phyloP scores from a whole-genome alignment of 2,329 filamentous ascomycete species.

The Fusarium acutatum region DNA sequence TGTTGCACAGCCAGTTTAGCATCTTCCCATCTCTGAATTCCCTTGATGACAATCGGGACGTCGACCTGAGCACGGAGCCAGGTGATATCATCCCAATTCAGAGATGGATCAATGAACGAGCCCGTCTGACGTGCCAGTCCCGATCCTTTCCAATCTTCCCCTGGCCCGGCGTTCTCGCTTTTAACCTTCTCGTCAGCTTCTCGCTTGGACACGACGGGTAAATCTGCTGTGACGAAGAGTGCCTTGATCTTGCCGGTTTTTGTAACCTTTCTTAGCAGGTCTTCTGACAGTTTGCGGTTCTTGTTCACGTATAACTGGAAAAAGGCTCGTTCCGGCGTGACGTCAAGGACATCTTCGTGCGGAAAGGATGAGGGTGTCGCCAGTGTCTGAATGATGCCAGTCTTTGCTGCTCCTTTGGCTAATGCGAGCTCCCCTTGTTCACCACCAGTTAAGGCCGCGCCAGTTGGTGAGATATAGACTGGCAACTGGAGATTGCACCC shows the following conservation, averaged over 20 bases:
- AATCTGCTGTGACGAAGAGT: slow-evolving; percentile 67
- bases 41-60: slow-evolving; percentile 72
- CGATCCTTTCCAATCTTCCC: slow-evolving; percentile 63
- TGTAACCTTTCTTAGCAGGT: slow-evolving; percentile 57
- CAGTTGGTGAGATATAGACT: slow-evolving; percentile 36
- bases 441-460: slow-evolving; percentile 16
- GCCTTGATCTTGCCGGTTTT: slow-evolving; percentile 56
- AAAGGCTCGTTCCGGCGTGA: slow-evolving; percentile 46
- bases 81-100: slow-evolving; percentile 70
- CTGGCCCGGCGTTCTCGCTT: slow-evolving; percentile 50
- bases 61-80: slow-evolving; percentile 63
- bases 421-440: slow-evolving; percentile 34
- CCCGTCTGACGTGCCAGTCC: slow-evolving; percentile 65
- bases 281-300: slow-evolving; percentile 59
- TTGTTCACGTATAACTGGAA: slow-evolving; percentile 72
- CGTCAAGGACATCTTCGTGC: slow-evolving; percentile 59
- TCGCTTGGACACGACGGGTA: slow-evolving; percentile 65
- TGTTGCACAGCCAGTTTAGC: slow-evolving; percentile 66
- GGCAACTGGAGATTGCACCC: slow-evolving; percentile 33
- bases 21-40: slow-evolving; percentile 72
- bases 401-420: slow-evolving; percentile 36
- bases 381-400: slow-evolving; percentile 66
- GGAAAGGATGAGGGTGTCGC: slow-evolving; percentile 70
- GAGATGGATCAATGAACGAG: slow-evolving; percentile 63
- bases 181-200: slow-evolving; percentile 55